These are phyloP conservation scores for Austropuccinia psidii DNA, from an alignment of 1,284 basidiomycete species.

Conservation along the genomic window DNA sequence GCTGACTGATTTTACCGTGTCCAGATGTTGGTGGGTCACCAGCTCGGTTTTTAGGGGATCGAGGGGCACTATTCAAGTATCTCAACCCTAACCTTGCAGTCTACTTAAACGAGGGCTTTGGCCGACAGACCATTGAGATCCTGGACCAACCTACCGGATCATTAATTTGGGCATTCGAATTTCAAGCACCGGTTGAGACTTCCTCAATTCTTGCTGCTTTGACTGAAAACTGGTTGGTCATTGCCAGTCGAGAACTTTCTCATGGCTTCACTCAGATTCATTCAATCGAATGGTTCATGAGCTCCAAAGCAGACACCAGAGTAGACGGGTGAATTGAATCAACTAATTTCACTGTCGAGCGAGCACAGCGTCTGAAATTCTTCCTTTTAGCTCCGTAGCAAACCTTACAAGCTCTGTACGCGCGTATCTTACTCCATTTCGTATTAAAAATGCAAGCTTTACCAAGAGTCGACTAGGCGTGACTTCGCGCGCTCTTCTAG, in stretches of 20 bases:
- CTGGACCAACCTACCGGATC: conserved; percentile 13
- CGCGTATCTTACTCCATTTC: conserved; percentile 22
- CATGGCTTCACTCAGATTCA: conserved; percentile 21
- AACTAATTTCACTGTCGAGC: background rate
- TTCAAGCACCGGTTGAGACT: conserved; percentile 1
- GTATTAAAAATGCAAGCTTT: conserved; percentile 18
- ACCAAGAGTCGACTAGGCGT: conserved; percentile 33
- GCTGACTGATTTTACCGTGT: background rate
- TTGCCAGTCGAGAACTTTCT: background rate
- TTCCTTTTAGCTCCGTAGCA: conserved; percentile 10
- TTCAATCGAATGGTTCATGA: conserved; percentile 37
- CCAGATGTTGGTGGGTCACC: conserved; percentile 50
- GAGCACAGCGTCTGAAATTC: background rate
- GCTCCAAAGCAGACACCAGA: conserved; percentile 23
- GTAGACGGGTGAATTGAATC: conserved; percentile 28
- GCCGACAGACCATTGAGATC: conserved; percentile 15
- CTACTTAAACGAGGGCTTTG: conserved; percentile 49
- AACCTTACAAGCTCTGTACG: conserved; percentile 30
- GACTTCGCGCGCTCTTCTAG: conserved; percentile 32
- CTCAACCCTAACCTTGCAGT: conserved; percentile 73
- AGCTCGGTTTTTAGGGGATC: conserved; percentile 76
- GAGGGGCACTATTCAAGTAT: conserved; percentile 88
- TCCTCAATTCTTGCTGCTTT: conserved; percentile 49
- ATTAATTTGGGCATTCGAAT: conserved; percentile 25
- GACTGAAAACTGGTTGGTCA: conserved; percentile 84